phyloP scores from a whole-genome alignment of 441 rosid genomes.

The Populus tomentosa region DNA sequence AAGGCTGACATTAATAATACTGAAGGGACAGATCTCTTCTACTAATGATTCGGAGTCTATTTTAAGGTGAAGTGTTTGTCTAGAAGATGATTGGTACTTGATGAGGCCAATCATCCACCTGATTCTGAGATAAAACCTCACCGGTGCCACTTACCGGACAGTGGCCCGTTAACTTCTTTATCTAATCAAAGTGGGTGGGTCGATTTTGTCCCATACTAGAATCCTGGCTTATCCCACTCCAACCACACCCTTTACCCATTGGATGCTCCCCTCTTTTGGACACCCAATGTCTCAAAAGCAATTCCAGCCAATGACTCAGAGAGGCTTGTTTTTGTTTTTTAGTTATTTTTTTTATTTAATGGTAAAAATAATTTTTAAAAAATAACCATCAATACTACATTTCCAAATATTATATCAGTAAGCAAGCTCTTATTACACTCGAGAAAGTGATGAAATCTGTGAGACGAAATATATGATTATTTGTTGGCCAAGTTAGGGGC shows the following conservation, averaged over 20 bases:
- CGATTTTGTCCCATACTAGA: not conserved
- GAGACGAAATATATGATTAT: slow-evolving; percentile 1
- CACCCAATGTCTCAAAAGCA: not conserved
- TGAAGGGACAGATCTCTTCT: not conserved
- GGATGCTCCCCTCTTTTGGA: slow-evolving; percentile 22
- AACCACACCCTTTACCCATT: slow-evolving; percentile 18
- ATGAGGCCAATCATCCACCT: not conserved
- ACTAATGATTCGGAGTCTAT: not conserved
- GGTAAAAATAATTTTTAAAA: not conserved
- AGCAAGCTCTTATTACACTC: not conserved
- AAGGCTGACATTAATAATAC: not conserved
- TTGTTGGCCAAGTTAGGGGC: slow-evolving; percentile 14
- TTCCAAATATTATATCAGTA: not conserved
- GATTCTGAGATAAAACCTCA: not conserved
- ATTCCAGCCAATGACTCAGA: not conserved
- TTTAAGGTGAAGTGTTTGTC: not conserved
- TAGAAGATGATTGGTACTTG: not conserved
- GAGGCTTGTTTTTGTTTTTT: too few species aligned
- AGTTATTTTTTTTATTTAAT: too few species aligned
- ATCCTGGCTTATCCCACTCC: slow-evolving; percentile 4
- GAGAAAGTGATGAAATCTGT: slow-evolving; percentile 5
- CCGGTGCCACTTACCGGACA: slow-evolving; percentile 5
- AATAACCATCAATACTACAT: not conserved
- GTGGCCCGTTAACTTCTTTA: not conserved
- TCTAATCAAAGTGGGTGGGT: not conserved